phyloP scores from a whole-genome alignment of 306 rosid species.

The Sicyos edulis region DNA sequence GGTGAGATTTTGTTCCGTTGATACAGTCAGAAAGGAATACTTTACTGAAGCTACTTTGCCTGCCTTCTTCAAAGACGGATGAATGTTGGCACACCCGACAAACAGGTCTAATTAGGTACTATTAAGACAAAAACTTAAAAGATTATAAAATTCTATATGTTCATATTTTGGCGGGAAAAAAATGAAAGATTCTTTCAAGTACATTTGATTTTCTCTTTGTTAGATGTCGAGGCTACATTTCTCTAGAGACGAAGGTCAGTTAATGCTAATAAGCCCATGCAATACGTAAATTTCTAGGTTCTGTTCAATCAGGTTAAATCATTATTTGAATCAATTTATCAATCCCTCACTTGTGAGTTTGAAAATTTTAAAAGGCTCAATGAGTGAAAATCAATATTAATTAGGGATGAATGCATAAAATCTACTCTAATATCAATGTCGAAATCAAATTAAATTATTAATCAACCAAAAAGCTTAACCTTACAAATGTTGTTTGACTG shows the following conservation, averaged over 20 bases:
- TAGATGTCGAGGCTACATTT: conserved; percentile 5
- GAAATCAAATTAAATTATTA: no score
- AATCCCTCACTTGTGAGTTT: no score
- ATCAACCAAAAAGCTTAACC: no score
- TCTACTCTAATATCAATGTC: no score
- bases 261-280: not conserved
- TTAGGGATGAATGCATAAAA: no score
- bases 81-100: not conserved
- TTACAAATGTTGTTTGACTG: no score
- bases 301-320: no score
- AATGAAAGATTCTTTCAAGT: conserved; percentile 13
- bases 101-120: conserved; percentile 10
- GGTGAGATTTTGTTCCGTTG: conserved; percentile 81
- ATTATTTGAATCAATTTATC: no score
- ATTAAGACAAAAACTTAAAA: not conserved
- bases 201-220: conserved; percentile 8
- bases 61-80: conserved; percentile 49
- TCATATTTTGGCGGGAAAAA: not conserved
- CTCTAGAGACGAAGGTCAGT: conserved; percentile 3
- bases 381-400: no score
- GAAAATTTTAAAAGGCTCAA: no score
- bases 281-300: no score
- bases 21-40: conserved; percentile 63
- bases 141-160: conserved; percentile 6
- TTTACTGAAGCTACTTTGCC: conserved; percentile 66